phyloP scores from a whole-genome alignment of 768 basidiomycete species.

The Ramaria sp. region DNA sequence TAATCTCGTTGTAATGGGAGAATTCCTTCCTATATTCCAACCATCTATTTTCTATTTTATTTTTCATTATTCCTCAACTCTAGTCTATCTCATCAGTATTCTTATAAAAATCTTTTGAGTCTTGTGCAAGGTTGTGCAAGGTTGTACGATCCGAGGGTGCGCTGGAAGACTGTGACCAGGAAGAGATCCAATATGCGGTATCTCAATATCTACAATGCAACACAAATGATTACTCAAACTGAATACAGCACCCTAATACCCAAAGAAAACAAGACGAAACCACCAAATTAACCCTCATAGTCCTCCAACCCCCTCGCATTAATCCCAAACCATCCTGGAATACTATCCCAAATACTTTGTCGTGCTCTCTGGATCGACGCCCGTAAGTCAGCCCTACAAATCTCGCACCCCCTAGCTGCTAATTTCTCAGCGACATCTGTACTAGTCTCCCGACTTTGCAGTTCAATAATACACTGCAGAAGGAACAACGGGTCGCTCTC shows the following conservation, averaged over 20 bases:
- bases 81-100: too few relatives aligned
- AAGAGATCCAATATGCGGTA: too few relatives aligned
- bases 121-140: too few relatives aligned
- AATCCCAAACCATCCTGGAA: constrained; percentile 59
- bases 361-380: constrained; percentile 32
- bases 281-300: not conserved
- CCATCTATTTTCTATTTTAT: too few relatives aligned
- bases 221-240: too few relatives aligned
- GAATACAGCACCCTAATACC: not conserved
- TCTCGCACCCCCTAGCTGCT: constrained; percentile 25
- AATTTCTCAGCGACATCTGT: constrained; percentile 45
- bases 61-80: too few relatives aligned
- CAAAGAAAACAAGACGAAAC: not conserved
- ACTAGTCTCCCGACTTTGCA: constrained; percentile 63
- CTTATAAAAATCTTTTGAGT: too few relatives aligned
- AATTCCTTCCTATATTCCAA: too few relatives aligned
- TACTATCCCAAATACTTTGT: constrained; percentile 47
- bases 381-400: constrained; percentile 39
- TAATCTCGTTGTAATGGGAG: too few relatives aligned
- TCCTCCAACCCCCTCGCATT: constrained; percentile 9
- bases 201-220: too few relatives aligned
- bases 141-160: too few relatives aligned
- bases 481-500: constrained; percentile 69
- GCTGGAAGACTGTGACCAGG: too few relatives aligned
- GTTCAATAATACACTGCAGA: constrained; percentile 55